Base-by-base conservation (phyloP, 352 stramenopile genomes). In the Globisporangium uncinulatum region DNA sequence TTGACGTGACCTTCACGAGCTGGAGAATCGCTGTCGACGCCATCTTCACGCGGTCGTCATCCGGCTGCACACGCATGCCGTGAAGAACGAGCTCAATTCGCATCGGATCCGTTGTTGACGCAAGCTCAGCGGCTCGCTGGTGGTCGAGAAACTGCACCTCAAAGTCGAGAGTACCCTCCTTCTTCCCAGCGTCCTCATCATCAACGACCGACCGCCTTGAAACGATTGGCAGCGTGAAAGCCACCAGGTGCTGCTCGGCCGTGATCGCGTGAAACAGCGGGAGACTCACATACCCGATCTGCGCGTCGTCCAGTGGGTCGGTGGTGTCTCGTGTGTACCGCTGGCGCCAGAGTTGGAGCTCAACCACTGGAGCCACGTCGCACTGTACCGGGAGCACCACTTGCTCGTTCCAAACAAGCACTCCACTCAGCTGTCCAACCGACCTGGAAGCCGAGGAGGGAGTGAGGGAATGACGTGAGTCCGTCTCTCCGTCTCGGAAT, bases 321-420 rank as follows among this genome's bases (percentile, higher is more conserved):
- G 21, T 50, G 24, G 45, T 19, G 15, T 24, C 17, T 46, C 17
- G 20, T 10, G n/a, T 5, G 42, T 24, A 24, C 17, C 24, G 1
- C 34, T 39, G 34, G 3, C 53, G 41, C 41, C 45, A 63, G 6
- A 79, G 11, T 6, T 42, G 61, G 1, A 79, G n/a, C 4, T 67
- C 32, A 14, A 75, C 48, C 15, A 74, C 17, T 15, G 70, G 65
- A 3, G 63, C 44, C 6, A 31, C 41, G 31, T 48, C 15, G 42
- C 36, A 64, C 0, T 34, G 36, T 4, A 73, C 45, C 10, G 54
- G 43, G 42, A 79, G 55, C 15, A 54, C 29, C 9, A 76, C 8
- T 0, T 79, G 66, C 17, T 79, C 68, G 45, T 79, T 63, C 71
- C 71, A 79, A 13, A 54, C 45, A n/a, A 76, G 14, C 5, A 46